Evolutionary conservation across 768 basidiomycete genomes (phyloP), one percentile per base, ranked within the genome.

Genomic region (Termitomyces sp.): DNA sequence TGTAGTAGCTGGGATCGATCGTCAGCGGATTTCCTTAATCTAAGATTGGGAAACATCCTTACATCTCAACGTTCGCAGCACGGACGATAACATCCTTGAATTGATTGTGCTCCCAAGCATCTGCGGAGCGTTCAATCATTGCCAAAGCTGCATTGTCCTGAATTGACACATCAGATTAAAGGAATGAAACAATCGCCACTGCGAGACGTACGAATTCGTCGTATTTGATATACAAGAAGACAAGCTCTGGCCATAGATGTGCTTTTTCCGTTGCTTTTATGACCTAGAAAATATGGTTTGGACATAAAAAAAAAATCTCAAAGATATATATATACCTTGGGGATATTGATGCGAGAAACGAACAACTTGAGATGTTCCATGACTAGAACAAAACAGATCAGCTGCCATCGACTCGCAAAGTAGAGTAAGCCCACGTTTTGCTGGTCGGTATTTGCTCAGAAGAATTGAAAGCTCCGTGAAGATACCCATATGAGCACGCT

Each of bases 361-460:
- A 97, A 99, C 44, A 98, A 82, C 71, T 96, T 98, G 62, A 99
- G 82, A 74, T 98, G 97, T 67, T 99, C 97, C 95, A 99, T 97
- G 60, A 98, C 93, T 97, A 56, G 14, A 49, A 51, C 3, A 49
- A 59, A 27, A 57, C 57, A 48, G 59, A 52, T 56, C 8, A 53
- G 13, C 14, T 42, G 5, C 32, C 42, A 22, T 27, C 49, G 14
- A 34, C 27, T 30, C 58, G 44, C 32, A 37, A 39, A 50, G 16
- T 18, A 1, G 79, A 27, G 12, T 36, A 53, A 18, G 12, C 90
- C 73, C 68, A 95, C 94, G 79, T 74, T 95, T 96, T 62, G 89
- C 89, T 1, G 95, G 95, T 70, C 85, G 84, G 74, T 97, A 98
- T 76, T 97, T 98, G 83, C 94, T 93, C 68, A 97, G 88, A 44